Conservation (phyloP, 2,329 filamentous ascomycete species). For the Tolypocladium amazonense region DNA sequence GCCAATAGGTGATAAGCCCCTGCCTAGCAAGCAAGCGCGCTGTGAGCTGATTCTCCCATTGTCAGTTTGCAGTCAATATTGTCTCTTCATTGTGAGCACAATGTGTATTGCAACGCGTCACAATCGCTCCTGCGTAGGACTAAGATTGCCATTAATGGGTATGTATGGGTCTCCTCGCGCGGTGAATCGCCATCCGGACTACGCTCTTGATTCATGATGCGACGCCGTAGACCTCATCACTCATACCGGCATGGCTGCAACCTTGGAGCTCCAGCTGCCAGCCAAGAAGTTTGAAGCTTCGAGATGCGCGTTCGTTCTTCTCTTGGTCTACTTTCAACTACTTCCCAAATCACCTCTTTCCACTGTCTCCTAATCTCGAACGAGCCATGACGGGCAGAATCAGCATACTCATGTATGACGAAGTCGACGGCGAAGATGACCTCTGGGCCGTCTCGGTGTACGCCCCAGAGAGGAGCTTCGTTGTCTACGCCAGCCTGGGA, state of each 20-base stretch:
- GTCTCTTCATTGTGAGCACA: neutral
- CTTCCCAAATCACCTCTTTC: no score
- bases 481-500: neutral
- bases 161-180: neutral
- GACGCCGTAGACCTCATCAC: neutral
- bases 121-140: neutral
- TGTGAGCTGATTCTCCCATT: no score
- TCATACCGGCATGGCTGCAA: neutral
- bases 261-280: neutral
- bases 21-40: neutral
- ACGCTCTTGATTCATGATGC: neutral
- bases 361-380: no score
- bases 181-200: neutral
- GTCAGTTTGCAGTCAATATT: neutral
- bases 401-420: neutral
- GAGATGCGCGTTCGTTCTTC: neutral
- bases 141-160: neutral
- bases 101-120: neutral
- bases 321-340: neutral
- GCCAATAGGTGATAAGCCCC: neutral
- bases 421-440: neutral
- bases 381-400: neutral
- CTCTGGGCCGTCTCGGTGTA: neutral
- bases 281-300: neutral
- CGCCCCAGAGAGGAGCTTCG: neutral